Evolutionary conservation across 352 stramenopile genomes (phyloP), one percentile per base, ranked within the genome.

Genomic region (Pythium brassicae): DNA sequence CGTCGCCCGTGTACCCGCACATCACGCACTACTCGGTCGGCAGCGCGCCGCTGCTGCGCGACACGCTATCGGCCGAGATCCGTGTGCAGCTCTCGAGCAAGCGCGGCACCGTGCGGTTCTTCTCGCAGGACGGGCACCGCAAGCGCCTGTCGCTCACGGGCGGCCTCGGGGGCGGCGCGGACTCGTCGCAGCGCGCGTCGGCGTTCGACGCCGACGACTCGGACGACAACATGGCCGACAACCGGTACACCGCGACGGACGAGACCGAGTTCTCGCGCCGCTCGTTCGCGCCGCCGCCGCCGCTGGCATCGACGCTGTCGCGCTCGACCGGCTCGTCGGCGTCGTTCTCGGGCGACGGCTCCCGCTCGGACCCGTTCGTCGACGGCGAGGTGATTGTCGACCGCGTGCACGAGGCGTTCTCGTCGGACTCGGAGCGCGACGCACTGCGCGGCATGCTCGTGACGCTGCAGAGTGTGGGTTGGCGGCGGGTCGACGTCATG

Each of bases 371-470:
- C 26, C 78, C 78, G 17, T 89, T 86, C 39, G 58, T 76, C 15
- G 76, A 83, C 19, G 65, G 65, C 37, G 58, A 80, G 22, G 56
- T 90, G 32, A 56, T 91, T n/a, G 44, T 93, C 26, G 83, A 93
- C 59, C 78, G 78, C 52, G 60, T 83, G 20, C 70, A 79, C 29
- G 70, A 84, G 35, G 73, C 78, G n/a, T 93, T 87, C 49, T 69
- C 65, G 26, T 76, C 75, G n/a, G 83, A 91, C 47, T 40, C 61
- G 8, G 62, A 78, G 53, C 66, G 80, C 52, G 83, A 93, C 59
- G 63, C 74, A 23, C 70, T 93, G 32, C 80, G 83, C 42, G 75
- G 74, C 22, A 91, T 93, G 80, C 65, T 93, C 45, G 49, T 93
- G 27, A 80, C 74, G 3, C 60, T 93, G 46, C 83, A 93, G 61